These are phyloP conservation scores for Paracamarosporium sp. DNA, from an alignment of 2,329 filamentous ascomycete genomes.

Conservation along the genomic window DNA sequence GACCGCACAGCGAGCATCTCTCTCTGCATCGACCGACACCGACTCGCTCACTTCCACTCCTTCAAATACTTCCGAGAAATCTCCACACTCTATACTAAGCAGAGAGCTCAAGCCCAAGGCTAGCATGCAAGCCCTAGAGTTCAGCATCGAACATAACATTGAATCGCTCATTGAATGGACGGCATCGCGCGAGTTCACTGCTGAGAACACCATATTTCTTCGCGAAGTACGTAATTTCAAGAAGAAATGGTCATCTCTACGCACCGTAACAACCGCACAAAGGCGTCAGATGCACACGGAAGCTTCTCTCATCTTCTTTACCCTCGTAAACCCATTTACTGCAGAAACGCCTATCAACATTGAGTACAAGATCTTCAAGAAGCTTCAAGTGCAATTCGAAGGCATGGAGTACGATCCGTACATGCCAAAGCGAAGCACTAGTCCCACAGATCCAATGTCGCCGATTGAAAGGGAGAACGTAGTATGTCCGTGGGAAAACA, in stretches of 20 bases:
- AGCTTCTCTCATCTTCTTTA: constrained; percentile 47
- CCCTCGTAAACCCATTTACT: constrained; percentile 46
- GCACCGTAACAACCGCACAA: constrained; percentile 36
- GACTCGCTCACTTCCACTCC: constrained; percentile 33
- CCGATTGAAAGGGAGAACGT: constrained; percentile 39
- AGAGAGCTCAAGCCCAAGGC: constrained; percentile 42
- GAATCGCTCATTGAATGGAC: constrained; percentile 45
- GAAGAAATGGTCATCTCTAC: constrained; percentile 39
- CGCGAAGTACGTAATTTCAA: constrained; percentile 48
- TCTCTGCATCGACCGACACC: constrained; percentile 31
- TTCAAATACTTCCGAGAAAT: constrained; percentile 29
- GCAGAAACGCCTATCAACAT: constrained; percentile 48
- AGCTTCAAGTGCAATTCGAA: constrained; percentile 37
- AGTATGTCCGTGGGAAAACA: constrained; percentile 47
- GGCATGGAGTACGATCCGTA: constrained; percentile 46
- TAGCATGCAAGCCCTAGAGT: constrained; percentile 46
- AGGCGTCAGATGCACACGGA: constrained; percentile 46
- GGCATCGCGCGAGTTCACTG: constrained; percentile 44
- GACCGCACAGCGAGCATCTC: constrained; percentile 19
- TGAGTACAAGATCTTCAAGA: constrained; percentile 48
- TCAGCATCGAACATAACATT: constrained; percentile 42
- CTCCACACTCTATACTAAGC: constrained; percentile 24
- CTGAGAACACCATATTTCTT: constrained; percentile 47
- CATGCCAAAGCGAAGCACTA: constrained; percentile 29
- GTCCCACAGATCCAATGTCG: constrained; percentile 30